Base-by-base conservation (phyloP, 1,139 yeast genomes). In the Diutina pseudorugosa region DNA sequence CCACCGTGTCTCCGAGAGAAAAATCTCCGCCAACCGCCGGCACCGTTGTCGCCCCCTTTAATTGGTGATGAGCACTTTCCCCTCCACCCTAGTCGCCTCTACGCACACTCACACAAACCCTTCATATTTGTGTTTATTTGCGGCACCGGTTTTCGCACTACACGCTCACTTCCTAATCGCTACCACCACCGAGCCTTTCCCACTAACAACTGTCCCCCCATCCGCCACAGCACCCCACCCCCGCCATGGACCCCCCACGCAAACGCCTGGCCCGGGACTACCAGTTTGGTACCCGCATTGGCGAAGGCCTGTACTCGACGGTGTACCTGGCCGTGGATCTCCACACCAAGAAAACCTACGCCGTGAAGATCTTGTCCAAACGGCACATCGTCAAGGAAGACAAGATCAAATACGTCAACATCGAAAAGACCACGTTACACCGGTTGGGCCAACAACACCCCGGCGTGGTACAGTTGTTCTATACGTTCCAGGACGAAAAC, bases 271-370 rank as follows among this genome's bases (percentile, higher is more conserved):
- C 83, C 18, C 76, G 76, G 53, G 93, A 86, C 64, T 86, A 85
- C 62, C 82, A 79, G 59, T 76, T 85, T 57, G 91, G 91, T 2
- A 79, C 82, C 51, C 79, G 79, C 40, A 70, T 86, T 41, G 95
- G 95, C 16, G 91, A 84, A 64, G 95, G 95, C 1, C 85, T 93
- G 0, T 86, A 85, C 62, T 84, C 91, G 4, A 85, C 89, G 0
- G 95, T 86, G 6, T 72, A 77, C 57, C 70, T 85, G 47, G 94
- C 90, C 1, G 73, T 83, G 0, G 89, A 86, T 57, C 62, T 71
- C 41, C 77, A 75, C 52, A 77, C 79, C 41, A 70, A 71, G 41
- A 76, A 77, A 57, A 75, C 83, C 6, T 86, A 77, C 62, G 95
- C 95, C 23, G 82, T 85, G 33, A 86, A 86, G 61, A 83, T 85